Percentiles rank a stretch among this genome's conserved stretches.
phyloP scores from a whole-genome alignment of 2,329 filamentous ascomycete species.

The Penicillium sp. region DNA sequence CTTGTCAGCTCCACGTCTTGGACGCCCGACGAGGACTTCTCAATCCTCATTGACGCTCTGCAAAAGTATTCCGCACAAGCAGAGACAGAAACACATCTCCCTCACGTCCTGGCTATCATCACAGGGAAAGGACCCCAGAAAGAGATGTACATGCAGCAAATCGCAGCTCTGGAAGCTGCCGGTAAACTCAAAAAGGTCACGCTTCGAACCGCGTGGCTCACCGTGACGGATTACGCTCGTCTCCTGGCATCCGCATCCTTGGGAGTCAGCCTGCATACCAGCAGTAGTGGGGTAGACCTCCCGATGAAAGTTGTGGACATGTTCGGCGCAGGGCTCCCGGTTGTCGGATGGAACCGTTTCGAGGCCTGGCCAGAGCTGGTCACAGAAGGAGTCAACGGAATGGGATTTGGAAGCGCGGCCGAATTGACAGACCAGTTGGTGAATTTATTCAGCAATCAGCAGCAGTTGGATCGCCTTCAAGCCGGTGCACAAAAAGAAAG shows the following conservation, averaged over 20 bases:
- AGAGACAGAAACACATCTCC: slow-evolving; percentile 45
- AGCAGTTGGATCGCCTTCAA: slow-evolving; percentile 57
- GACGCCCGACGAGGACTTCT: slow-evolving; percentile 96
- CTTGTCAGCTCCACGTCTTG: slow-evolving; percentile 93
- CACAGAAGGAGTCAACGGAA: slow-evolving; percentile 76
- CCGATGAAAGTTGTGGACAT: slow-evolving; percentile 99
- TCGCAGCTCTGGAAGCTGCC: slow-evolving; percentile 54
- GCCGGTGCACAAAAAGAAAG: slow-evolving; percentile 69
- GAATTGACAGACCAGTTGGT: slow-evolving; percentile 60
- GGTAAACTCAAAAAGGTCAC: slow-evolving; percentile 64
- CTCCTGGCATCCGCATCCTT: slow-evolving; percentile 81
- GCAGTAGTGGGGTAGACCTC: slow-evolving; percentile 87
- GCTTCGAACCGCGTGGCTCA: slow-evolving; percentile 79
- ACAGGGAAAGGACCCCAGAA: slow-evolving; percentile 90
- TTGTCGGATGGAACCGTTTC: slow-evolving; percentile 78
- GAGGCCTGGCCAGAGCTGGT: slow-evolving; percentile 90
- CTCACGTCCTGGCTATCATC: slow-evolving; percentile 76
- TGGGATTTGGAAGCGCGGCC: slow-evolving; percentile 68
- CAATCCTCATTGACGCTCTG: slow-evolving; percentile 75
- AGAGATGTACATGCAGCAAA: slow-evolving; percentile 62
- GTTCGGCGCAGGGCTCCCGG: slow-evolving; percentile 90
- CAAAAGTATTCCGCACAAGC: slow-evolving; percentile 61
- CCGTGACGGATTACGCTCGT: slow-evolving; percentile 73
- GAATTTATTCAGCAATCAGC: slow-evolving; percentile 56
- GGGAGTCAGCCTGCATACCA: slow-evolving; percentile 86